Base-by-base conservation (phyloP, 176 grass and related monocot species). In the Carex littledalei region DNA sequence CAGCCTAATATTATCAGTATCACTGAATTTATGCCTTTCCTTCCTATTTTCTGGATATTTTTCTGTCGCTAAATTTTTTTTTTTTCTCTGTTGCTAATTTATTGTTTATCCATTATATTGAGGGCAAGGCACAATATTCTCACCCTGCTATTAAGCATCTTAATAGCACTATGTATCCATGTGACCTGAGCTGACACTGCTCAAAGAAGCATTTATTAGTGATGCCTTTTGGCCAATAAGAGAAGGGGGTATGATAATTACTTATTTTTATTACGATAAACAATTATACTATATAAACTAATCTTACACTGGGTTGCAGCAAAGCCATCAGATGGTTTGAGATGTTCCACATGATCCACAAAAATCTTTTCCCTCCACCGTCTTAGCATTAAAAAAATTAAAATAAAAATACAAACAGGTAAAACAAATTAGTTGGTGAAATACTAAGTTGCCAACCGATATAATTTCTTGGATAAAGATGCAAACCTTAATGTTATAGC, bases 101-200 rank as follows among this genome's bases (percentile, higher is more conserved):
- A 43, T 43, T 43, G 41, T 43, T 43, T 43, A 43, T 43, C 41
- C 6, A 43, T 43, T 7, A 43, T 43, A 43, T 43, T 43, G 41
- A 43, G 41, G 41, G 6, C 5, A 43, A 43, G 41, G 41, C 41
- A 43, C 6, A 7, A 87, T 85, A 99, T 74, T 87, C 87, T 84
- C 62, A 95, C 87, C 88, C 96, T 43, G 41, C 96, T 95, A 86
- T 99, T 95, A 66, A 99, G 91, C 96, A 99, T 99, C 77, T 99
- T 99, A 86, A 95, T 95, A 63, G 96, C 96, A 91, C 91, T 99
- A 85, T 99, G 93, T 85, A 99, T 99, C 75, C 96, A 90, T 53
- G 96, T 95, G 86, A 98, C 91, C 94, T 98, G 93, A 89, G 93
- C 96, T 81, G 93, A 91, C 96, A 95, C 93, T 98, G 91, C 49